phyloP scores from a whole-genome alignment of 108 stramenopile species.

The Nannochloropsis salina region DNA sequence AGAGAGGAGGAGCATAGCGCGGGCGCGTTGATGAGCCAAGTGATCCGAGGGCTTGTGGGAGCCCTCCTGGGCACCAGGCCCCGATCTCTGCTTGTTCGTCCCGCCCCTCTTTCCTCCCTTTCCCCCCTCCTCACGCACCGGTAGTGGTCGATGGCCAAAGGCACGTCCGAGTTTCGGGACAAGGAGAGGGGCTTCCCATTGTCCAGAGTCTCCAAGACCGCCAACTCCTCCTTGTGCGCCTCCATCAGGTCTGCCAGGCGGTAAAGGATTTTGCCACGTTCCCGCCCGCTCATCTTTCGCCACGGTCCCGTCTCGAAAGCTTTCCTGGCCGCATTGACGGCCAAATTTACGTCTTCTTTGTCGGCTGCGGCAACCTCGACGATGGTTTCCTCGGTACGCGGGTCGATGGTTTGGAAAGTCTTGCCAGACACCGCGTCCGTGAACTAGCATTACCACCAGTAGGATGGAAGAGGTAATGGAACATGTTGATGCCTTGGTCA shows the following conservation, averaged over 20 bases:
- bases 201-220: constrained; percentile 57
- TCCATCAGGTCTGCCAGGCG: constrained; percentile 45
- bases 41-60: not conserved
- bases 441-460: constrained; percentile 30
- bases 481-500: too few relatives aligned
- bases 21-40: not conserved
- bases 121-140: constrained; percentile 30
- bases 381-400: constrained; percentile 36
- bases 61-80: too few relatives aligned
- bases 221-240: constrained; percentile 36
- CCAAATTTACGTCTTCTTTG: constrained; percentile 34
- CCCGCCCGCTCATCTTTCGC: constrained; percentile 26
- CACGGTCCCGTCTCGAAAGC: constrained; percentile 37
- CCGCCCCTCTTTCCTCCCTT: not conserved
- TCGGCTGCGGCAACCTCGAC: constrained; percentile 34
- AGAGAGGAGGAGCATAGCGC: not conserved
- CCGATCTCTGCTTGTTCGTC: too few relatives aligned
- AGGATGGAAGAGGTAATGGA: constrained; percentile 32
- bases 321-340: constrained; percentile 36
- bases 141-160: constrained; percentile 49
- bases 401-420: constrained; percentile 33
- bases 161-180: constrained; percentile 44
- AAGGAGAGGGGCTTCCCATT: constrained; percentile 59
- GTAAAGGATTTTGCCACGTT: constrained; percentile 24
- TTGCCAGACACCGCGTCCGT: not conserved